phyloP scores from a whole-genome alignment of 441 rosid species.

The Adansonia rubrostipa region DNA sequence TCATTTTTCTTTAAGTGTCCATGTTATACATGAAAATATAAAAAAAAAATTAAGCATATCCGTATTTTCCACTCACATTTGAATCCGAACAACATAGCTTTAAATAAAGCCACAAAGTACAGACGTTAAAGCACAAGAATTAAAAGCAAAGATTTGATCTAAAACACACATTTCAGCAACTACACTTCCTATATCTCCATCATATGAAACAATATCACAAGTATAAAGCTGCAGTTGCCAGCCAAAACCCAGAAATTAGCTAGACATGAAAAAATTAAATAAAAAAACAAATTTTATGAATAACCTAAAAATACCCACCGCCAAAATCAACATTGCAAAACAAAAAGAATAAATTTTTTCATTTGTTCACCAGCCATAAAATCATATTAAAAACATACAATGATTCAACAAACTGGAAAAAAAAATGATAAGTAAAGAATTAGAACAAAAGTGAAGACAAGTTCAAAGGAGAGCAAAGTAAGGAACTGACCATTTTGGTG shows the following conservation, averaged over 20 bases:
- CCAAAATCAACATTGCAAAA: neutral
- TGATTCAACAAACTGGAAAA: neutral
- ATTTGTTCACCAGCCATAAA: neutral
- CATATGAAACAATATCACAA: too few relatives aligned
- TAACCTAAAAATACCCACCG: neutral
- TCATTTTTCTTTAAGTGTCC: too few relatives aligned
- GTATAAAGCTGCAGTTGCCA: neutral
- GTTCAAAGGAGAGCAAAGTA: neutral
- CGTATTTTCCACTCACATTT: too few relatives aligned
- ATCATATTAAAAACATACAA: neutral
- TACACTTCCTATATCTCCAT: neutral
- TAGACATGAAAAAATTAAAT: neutral
- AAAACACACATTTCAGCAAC: neutral
- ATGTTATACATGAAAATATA: too few relatives aligned
- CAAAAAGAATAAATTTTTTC: neutral
- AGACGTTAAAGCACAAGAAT: neutral
- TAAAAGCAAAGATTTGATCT: neutral
- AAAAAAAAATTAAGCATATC: too few relatives aligned
- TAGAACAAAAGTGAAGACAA: neutral
- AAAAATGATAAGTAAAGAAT: too few relatives aligned
- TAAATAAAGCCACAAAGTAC: neutral
- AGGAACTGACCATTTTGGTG: constrained; percentile 8
- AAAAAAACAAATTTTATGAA: neutral
- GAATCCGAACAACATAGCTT: neutral
- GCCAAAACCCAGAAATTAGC: neutral